Base-by-base conservation (phyloP, 345 rosid genomes). In the Geranium rotundifolium region DNA sequence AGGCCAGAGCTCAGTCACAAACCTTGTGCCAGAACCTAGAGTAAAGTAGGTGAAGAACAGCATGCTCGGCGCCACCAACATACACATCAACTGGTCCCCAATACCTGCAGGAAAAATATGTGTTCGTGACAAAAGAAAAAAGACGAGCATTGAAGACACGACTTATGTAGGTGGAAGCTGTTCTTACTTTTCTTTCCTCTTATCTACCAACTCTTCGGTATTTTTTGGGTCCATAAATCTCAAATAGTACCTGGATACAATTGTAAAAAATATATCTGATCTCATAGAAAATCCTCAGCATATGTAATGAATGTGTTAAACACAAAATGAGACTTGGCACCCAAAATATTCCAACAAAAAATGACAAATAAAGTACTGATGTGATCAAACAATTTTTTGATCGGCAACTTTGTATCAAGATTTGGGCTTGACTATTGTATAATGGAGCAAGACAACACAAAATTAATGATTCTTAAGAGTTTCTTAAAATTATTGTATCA, bases 11-110 rank as follows among this genome's bases (percentile, higher is more conserved):
- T 23, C 27, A 23, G 27, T 23, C 27, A 23, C 27, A 23, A 63
- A 91, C 98, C 93, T 89, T 91, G 83, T 91, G 98, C 98, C 96
- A 91, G 83, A 91, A 91, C 78, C 98, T 87, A 31, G 96, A 72
- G 66, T 91, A 91, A 65, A 91, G 87, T 62, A 88, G 82, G 77
- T 91, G 97, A 63, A 92, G 90, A 71, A 91, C 96, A 39, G 98
- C 98, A 80, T 92, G 98, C 66, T 92, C 98, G 73, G 96, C 97
- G 67, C 98, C 98, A 55, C 95, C 98, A 29, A 92, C 86, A 66
- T 92, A 92, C 68, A 92, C 82, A 73, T 92, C 98, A 71, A 92
- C 95, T 34, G 91, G 95, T 68, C 91, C 77, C 98, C 96, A 92
- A 73, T 89, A 92, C 78, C 96, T 87, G 71, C 18, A 65, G n/a